These are phyloP conservation scores for Syncephalastrum racemosum DNA, from an alignment of 371 early-diverging fungal species.

Conservation along the genomic window DNA sequence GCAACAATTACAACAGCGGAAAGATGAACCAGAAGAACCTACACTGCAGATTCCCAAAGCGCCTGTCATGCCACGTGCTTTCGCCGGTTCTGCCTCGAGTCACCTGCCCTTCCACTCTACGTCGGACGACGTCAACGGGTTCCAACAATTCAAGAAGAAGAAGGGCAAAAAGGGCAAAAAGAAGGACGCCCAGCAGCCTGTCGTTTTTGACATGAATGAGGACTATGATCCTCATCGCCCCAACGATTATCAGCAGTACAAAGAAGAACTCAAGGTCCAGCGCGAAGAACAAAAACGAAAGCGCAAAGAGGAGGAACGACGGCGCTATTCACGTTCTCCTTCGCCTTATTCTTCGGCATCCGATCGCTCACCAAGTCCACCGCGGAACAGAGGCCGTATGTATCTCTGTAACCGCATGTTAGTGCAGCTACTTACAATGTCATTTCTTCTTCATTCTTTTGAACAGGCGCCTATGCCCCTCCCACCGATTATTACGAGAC, in stretches of 20 bases:
- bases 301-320: conserved; percentile 16
- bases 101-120: conserved; percentile 19
- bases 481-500: conserved; percentile 21
- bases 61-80: background rate
- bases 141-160: conserved; percentile 17
- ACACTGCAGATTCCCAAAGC: background rate
- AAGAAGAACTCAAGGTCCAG: conserved; percentile 40
- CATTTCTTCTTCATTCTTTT: background rate
- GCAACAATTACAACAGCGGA: background rate
- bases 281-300: conserved; percentile 28
- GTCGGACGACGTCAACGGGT: conserved; percentile 47
- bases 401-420: background rate
- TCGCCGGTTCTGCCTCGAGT: conserved; percentile 3
- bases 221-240: conserved; percentile 65
- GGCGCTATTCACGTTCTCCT: conserved; percentile 19
- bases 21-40: background rate
- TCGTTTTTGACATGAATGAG: conserved; percentile 45
- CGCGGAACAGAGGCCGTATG: conserved; percentile 15
- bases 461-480: conserved; percentile 27
- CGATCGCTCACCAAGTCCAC: conserved; percentile 20
- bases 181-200: conserved; percentile 26
- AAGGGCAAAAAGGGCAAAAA: conserved; percentile 24
- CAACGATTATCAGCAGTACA: conserved; percentile 63
- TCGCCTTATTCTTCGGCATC: conserved; percentile 19
- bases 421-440: no score